phyloP scores from a whole-genome alignment of 208 protist species.

The Trypanosoma theileri region DNA sequence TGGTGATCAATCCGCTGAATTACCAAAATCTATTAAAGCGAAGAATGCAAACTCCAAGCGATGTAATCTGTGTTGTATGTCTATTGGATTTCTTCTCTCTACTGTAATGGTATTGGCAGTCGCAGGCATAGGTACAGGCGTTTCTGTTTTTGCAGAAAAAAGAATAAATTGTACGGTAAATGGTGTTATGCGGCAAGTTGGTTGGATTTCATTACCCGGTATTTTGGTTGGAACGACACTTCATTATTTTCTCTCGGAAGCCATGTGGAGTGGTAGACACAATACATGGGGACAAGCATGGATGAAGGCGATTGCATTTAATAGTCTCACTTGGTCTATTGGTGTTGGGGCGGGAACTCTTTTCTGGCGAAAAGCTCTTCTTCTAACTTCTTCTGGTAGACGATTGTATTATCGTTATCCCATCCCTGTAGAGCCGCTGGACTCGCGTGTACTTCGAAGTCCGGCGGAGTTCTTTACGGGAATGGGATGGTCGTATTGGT shows the following conservation, averaged over 20 bases:
- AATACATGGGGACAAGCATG: conserved; percentile 89
- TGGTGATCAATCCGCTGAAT: conserved; percentile 39
- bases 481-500: conserved; percentile 87
- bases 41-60: conserved; percentile 39
- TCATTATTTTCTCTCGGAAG: conserved; percentile 84
- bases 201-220: conserved; percentile 71
- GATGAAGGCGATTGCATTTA: conserved; percentile 78
- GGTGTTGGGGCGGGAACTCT: conserved; percentile 59
- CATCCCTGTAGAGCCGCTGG: conserved; percentile 69
- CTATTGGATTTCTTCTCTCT: conserved; percentile 64
- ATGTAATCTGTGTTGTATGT: conserved; percentile 77
- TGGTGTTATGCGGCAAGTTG: conserved; percentile 68
- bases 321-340: conserved; percentile 52
- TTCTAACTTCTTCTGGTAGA: conserved; percentile 43
- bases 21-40: conserved; percentile 30
- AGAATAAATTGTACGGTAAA: conserved; percentile 80
- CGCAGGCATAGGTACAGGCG: conserved; percentile 37
- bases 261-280: conserved; percentile 76
- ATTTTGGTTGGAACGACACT: conserved; percentile 64
- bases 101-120: conserved; percentile 51
- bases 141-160: conserved; percentile 66
- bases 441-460: conserved; percentile 63
- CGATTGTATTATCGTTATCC: conserved; percentile 81
- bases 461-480: conserved; percentile 65
- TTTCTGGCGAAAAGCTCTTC: conserved; percentile 67